These are phyloP conservation scores for Teratosphaeria epicoccoides DNA, from an alignment of 2,329 filamentous ascomycete genomes.

Conservation along the genomic window DNA sequence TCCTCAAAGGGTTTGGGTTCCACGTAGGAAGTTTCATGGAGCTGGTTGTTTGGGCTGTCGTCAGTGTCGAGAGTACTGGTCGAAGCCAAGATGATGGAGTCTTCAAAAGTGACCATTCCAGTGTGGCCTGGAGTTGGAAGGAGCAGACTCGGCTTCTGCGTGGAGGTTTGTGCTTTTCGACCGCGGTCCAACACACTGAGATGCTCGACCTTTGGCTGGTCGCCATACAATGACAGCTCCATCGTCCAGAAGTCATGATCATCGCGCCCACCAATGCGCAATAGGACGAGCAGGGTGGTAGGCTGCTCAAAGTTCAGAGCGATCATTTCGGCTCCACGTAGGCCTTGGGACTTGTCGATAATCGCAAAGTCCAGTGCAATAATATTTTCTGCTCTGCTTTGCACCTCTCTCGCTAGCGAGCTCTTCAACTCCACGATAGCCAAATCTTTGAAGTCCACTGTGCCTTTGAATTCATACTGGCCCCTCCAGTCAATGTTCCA, in stretches of 20 bases:
- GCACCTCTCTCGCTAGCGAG: conserved; percentile 38
- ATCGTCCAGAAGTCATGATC: conserved; percentile 59
- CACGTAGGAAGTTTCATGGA: conserved; percentile 56
- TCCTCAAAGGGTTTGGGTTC: conserved; percentile 69
- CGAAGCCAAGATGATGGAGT: conserved; percentile 67
- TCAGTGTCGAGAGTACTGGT: conserved; percentile 52
- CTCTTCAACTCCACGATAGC: conserved; percentile 54
- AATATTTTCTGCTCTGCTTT: conserved; percentile 19
- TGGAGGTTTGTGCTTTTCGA: conserved; percentile 21
- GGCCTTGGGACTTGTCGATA: conserved; percentile 29
- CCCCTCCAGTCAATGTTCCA: conserved; percentile 88
- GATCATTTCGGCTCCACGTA: conserved; percentile 13
- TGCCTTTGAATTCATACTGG: conserved; percentile 62
- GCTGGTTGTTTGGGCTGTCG: conserved; percentile 58
- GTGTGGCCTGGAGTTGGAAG: conserved; percentile 70
- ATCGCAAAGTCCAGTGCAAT: conserved; percentile 67
- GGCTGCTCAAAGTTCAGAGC: conserved; percentile 14
- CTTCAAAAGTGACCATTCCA: conserved; percentile 70
- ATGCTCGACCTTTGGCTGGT: conserved; percentile 45
- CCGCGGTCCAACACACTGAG: conserved; percentile 40
- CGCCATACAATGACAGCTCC: conserved; percentile 54
- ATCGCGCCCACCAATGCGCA: conserved; percentile 21
- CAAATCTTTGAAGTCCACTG: conserved; percentile 57
- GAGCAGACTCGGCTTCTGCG: conserved; percentile 51
- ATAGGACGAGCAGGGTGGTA: conserved; percentile 21